phyloP scores from a whole-genome alignment of 768 basidiomycete species.

The Boletellus ananas region DNA sequence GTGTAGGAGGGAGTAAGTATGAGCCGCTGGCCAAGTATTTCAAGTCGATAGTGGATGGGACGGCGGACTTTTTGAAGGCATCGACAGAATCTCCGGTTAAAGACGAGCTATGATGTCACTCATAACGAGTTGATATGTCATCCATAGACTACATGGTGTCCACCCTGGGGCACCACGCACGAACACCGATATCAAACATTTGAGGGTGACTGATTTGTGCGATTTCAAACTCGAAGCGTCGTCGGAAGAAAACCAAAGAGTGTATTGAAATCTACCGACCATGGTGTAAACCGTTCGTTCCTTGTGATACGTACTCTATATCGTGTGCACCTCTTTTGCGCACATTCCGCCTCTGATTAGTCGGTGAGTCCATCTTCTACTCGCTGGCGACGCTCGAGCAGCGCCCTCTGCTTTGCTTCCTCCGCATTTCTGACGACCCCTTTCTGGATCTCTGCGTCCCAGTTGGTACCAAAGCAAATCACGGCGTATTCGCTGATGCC shows the following conservation, averaged over 20 bases:
- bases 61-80: slow-evolving; percentile 47
- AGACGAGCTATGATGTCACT: slow-evolving; percentile 27
- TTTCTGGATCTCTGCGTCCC: slow-evolving; percentile 43
- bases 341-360: slow-evolving; percentile 3
- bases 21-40: slow-evolving; percentile 74
- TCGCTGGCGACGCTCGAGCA: slow-evolving; percentile 19
- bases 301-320: neutral
- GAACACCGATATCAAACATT: neutral
- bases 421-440: slow-evolving; percentile 36
- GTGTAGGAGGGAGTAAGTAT: slow-evolving; percentile 63
- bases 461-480: slow-evolving; percentile 51
- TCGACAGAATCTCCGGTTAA: slow-evolving; percentile 36
- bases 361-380: slow-evolving; percentile 12
- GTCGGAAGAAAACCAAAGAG: neutral
- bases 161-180: too few relatives aligned
- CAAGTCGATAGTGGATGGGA: slow-evolving; percentile 65
- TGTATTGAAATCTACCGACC: neutral
- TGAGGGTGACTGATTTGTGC: neutral
- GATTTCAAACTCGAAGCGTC: neutral
- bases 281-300: neutral
- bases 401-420: slow-evolving; percentile 29
- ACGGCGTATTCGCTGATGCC: slow-evolving; percentile 63
- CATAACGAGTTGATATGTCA: too few relatives aligned
- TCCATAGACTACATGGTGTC: too few relatives aligned
- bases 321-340: neutral